A percentile compares a stretch with the other conserved stretches of the same genome.
Evolutionary conservation across 208 protist genomes (phyloP).

Genomic region (Acanthamoeba culbertsoni): DNA sequence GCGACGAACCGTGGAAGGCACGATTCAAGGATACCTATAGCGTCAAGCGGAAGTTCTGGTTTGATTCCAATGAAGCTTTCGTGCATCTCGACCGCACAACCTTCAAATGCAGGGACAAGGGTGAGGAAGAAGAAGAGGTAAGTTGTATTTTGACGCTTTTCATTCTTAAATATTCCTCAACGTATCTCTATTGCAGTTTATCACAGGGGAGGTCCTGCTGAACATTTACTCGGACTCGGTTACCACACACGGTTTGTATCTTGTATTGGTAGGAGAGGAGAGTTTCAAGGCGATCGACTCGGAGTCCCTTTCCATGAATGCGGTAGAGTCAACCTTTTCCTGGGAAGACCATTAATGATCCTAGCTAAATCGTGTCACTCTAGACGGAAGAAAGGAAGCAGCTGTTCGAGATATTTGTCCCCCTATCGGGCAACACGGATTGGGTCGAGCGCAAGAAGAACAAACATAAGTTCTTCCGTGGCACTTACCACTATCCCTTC

Average conservation of each 20-base stretch:
- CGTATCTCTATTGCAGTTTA: background rate
- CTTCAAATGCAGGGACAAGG: background rate
- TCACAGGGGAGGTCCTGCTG: background rate
- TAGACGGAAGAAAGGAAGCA: background rate
- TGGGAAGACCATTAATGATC: background rate
- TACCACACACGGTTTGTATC: constrained; percentile 24
- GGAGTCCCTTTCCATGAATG: constrained; percentile 35
- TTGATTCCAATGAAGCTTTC: constrained; percentile 11
- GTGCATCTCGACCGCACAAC: background rate
- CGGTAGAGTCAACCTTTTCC: background rate
- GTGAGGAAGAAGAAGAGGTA: background rate
- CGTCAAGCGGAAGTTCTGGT: constrained; percentile 2
- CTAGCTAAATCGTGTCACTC: background rate
- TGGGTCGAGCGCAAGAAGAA: constrained; percentile 50
- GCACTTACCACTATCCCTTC: constrained; percentile 48
- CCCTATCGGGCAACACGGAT: constrained; percentile 12
- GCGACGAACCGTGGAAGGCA: background rate
- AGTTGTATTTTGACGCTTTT: background rate
- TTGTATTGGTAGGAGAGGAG: background rate
- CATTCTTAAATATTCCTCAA: background rate
- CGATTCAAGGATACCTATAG: background rate
- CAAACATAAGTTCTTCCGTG: constrained; percentile 54
- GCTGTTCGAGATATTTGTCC: background rate
- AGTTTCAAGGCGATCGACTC: constrained; percentile 34
- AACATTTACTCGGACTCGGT: constrained; percentile 18